Evolutionary conservation across 768 basidiomycete species (phyloP).

Genomic region (Sistotremastrum niveocremeum): DNA sequence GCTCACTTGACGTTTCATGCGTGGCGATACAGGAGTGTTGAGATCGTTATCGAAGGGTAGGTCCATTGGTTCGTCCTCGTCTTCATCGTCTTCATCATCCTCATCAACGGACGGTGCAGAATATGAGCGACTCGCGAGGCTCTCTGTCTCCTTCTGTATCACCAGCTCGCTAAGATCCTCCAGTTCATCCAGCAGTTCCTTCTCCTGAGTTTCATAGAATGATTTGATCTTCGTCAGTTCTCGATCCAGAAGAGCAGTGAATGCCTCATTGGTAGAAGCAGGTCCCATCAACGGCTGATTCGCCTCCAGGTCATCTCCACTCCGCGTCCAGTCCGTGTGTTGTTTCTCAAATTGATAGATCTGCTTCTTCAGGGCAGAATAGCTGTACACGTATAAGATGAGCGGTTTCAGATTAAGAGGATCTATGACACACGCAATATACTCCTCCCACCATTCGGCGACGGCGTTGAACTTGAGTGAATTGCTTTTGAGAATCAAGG

Average conservation of each 20-base stretch:
- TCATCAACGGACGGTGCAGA: constrained; percentile 22
- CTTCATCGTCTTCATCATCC: constrained; percentile 40
- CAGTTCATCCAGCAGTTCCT: constrained; percentile 52
- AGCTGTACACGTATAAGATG: constrained; percentile 30
- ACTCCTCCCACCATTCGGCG: constrained; percentile 86
- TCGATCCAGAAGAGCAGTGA: constrained; percentile 62
- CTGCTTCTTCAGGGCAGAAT: constrained; percentile 70
- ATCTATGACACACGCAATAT: constrained; percentile 53
- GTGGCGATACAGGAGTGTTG: constrained; percentile 1
- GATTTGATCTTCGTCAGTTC: constrained; percentile 68
- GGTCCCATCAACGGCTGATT: constrained; percentile 37
- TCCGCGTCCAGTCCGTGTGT: constrained; percentile 30
- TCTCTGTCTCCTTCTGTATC: constrained; percentile 44
- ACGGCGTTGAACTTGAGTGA: constrained; percentile 87
- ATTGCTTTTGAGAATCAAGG: constrained; percentile 7
- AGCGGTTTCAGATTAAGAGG: not conserved
- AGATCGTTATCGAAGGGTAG: constrained; percentile 15
- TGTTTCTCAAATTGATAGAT: constrained; percentile 81
- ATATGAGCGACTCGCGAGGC: constrained; percentile 19
- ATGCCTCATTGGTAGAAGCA: constrained; percentile 40
- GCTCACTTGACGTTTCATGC: constrained; percentile 8
- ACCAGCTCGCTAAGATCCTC: constrained; percentile 44
- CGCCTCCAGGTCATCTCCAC: constrained; percentile 45
- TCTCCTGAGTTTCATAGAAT: constrained; percentile 73
- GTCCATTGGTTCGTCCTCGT: constrained; percentile 33